Conservation (phyloP, 306 rosid species). For the Macrotyloma uniflorum region DNA sequence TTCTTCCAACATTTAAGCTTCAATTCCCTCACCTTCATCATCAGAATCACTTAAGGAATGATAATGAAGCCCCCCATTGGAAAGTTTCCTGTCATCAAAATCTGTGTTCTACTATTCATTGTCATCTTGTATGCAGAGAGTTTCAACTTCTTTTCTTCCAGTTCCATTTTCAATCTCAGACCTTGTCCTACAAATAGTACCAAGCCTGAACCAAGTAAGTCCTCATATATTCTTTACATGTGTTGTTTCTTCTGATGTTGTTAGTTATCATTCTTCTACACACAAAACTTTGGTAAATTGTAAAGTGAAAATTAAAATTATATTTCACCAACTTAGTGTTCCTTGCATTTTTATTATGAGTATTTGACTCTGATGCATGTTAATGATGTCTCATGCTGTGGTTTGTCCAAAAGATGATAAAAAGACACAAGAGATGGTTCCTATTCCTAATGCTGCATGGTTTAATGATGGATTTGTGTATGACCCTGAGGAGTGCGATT, state of each 20-base stretch:
- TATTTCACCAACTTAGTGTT: neutral
- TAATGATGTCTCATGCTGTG: neutral
- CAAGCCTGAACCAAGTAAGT: conserved; percentile 54
- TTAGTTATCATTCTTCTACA: neutral
- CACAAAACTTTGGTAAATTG: neutral
- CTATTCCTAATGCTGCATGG: conserved; percentile 29
- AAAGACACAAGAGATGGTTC: conserved; percentile 38
- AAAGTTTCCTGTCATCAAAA: conserved; percentile 13
- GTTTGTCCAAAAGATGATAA: conserved; percentile 40
- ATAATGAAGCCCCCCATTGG: conserved; percentile 34
- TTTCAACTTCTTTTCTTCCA: conserved; percentile 31
- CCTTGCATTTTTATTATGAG: neutral
- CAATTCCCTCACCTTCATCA: neutral
- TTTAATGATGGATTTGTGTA: conserved; percentile 66
- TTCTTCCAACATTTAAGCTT: conserved; percentile 16
- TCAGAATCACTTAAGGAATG: conserved; percentile 18
- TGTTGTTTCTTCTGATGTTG: neutral
- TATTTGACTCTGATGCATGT: neutral
- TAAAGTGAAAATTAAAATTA: neutral
- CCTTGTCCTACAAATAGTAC: conserved; percentile 17
- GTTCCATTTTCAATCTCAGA: conserved; percentile 24
- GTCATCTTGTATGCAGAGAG: conserved; percentile 32
- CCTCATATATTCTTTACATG: neutral
- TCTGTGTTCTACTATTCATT: conserved; percentile 32
- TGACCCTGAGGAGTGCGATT: conserved; percentile 73